Base-by-base conservation (phyloP, 2,329 filamentous ascomycete genomes). In the Juglanconis sp. region DNA sequence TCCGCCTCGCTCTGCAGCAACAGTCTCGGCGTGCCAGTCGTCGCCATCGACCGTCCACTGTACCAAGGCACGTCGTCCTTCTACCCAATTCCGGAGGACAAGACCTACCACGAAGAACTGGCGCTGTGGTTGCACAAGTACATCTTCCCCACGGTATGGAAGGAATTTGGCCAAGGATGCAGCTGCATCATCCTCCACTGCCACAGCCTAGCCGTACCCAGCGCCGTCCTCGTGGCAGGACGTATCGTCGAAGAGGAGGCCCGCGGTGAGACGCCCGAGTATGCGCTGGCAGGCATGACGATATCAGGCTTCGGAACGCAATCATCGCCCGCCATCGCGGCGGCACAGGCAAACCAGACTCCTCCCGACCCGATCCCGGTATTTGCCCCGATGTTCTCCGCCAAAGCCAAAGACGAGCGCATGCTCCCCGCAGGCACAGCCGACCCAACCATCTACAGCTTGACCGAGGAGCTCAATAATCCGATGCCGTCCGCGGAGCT, bases 21-120 rank as follows among this genome's bases (percentile, higher is more conserved):
- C 9, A 61, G 55, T 5, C 57, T 65, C 7, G 51, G 60, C 2
- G 63, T 68, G n/a, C 66, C 66, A 1, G 64, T 67, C 34, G 59
- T 68, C 1, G 63, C 66, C 9, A 65, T 68, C 47, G 62, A 67
- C 51, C 61, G 67, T 5, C 67, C 67, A 1, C 17, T 64, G n/a
- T 67, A 67, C 38, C 42, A 59, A 5, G 63, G 42, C 11, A 58
- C 66, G 10, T 63, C 63, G 0, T 56, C 63, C 2, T 53, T 65
- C 30, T 51, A 56, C 35, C 58, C 61, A 7, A 17, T 64, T 5
- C 57, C 62, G 1, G 52, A 59, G 4, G 60, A 42, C 9, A 56
- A 53, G 30, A 57, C 47, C 7, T 61, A 57, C 49, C 59, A 57
- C 59, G 50, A 59, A n/a, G 59, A 13, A 35, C 32, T 61, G 3